Percentiles rank a stretch among this genome's conserved stretches.
These are phyloP conservation scores for Posidonia oceanica DNA, from an alignment of 116 monocot species.

Conservation along the genomic window DNA sequence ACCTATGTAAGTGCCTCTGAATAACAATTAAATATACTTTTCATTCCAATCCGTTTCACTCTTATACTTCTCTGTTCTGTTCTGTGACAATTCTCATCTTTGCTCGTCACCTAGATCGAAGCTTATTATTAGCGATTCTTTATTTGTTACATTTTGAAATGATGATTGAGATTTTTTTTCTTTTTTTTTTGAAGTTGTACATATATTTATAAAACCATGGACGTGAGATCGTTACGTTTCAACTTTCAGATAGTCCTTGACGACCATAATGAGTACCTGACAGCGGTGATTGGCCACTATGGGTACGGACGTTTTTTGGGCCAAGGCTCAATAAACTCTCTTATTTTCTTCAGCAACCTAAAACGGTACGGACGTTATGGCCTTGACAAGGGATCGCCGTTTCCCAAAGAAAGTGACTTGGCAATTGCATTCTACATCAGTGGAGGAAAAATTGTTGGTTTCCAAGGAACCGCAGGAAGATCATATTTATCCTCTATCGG, in stretches of 20 bases:
- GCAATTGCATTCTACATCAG: background rate
- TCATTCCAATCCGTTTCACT: too few species aligned
- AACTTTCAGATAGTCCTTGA: background rate
- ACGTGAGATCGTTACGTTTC: too few species aligned
- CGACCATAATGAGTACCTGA: background rate
- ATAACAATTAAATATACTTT: too few species aligned
- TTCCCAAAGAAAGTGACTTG: too few species aligned
- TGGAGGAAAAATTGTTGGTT: conserved; percentile 4
- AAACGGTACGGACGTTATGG: background rate
- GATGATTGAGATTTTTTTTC: background rate
- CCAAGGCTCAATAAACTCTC: background rate
- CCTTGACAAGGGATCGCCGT: too few species aligned
- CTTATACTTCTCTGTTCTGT: too few species aligned
- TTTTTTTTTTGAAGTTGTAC: background rate
- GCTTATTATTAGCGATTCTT: too few species aligned
- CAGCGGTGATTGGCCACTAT: background rate
- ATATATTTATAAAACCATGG: too few species aligned
- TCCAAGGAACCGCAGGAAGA: background rate
- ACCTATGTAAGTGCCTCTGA: too few species aligned
- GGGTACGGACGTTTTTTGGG: background rate
- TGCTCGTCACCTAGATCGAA: too few species aligned
- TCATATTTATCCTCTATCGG: background rate
- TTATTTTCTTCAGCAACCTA: conserved; percentile 1
- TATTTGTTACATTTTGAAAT: too few species aligned
- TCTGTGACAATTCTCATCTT: too few species aligned